Conservation (phyloP, 2,329 filamentous ascomycete genomes). For the Colletotrichum trifolii region DNA sequence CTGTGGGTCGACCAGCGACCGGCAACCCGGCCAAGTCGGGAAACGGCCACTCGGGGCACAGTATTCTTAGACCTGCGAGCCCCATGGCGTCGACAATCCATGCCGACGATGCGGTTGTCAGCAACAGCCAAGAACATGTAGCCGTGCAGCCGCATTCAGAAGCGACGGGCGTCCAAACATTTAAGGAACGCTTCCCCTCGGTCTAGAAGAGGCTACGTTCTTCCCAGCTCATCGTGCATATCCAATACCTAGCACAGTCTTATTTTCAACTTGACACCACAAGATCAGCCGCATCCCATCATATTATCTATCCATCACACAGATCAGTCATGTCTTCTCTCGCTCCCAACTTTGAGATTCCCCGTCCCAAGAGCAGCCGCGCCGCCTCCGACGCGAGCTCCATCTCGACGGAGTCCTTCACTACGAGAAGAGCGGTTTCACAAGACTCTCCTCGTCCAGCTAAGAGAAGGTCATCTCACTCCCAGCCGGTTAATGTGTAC, state of each 20-base stretch:
- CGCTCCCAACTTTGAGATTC: slow-evolving; percentile 21
- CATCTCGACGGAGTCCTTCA: slow-evolving; percentile 32
- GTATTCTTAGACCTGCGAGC: slow-evolving; percentile 30
- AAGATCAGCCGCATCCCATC: not conserved
- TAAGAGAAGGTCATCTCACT: slow-evolving; percentile 46
- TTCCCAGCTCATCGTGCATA: slow-evolving; percentile 2
- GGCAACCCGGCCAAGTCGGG: slow-evolving; percentile 32
- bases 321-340: slow-evolving; percentile 9
- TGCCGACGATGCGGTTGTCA: slow-evolving; percentile 33
- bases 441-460: slow-evolving; percentile 38
- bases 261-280: slow-evolving; percentile 8
- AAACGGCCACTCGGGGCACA: slow-evolving; percentile 35
- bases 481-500: slow-evolving; percentile 59
- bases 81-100: slow-evolving; percentile 30
- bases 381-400: slow-evolving; percentile 30
- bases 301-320: not conserved
- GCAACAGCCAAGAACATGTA: slow-evolving; percentile 22
- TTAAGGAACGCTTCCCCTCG: slow-evolving; percentile 25
- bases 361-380: slow-evolving; percentile 34
- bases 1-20: slow-evolving; percentile 27
- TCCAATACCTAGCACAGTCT: not conserved
- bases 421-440: slow-evolving; percentile 36
- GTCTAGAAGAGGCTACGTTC: slow-evolving; percentile 9
- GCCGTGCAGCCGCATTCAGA: slow-evolving; percentile 30
- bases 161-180: slow-evolving; percentile 21